Evolutionary conservation across 73 alveolate species (phyloP).

Genomic region (Stentor roeselii): DNA sequence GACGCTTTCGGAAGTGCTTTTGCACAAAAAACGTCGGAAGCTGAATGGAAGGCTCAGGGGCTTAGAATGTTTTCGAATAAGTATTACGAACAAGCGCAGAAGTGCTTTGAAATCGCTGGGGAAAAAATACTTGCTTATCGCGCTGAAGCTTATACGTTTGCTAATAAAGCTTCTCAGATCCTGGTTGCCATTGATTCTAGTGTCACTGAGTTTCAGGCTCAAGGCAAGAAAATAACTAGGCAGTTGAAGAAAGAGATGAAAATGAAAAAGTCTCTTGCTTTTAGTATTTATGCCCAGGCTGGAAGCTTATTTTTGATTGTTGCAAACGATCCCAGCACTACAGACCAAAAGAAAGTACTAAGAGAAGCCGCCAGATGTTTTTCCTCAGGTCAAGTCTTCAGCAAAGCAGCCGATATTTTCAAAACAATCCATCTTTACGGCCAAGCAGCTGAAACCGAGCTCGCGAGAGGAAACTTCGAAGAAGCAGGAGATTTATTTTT

Average conservation of each 20-base stretch:
- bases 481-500: conserved; percentile 42
- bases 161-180: conserved; percentile 56
- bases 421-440: conserved; percentile 29
- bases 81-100: conserved; percentile 69
- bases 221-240: conserved; percentile 34
- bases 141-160: conserved; percentile 56
- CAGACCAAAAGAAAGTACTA: not conserved
- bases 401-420: conserved; percentile 62
- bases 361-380: conserved; percentile 80
- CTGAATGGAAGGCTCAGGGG: conserved; percentile 76
- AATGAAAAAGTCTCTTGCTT: conserved; percentile 30
- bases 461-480: conserved; percentile 30
- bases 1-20: not conserved
- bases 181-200: conserved; percentile 23
- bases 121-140: conserved; percentile 50
- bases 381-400: conserved; percentile 62
- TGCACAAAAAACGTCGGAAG: conserved; percentile 36
- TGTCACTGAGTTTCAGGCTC: conserved; percentile 20
- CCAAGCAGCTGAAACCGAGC: conserved; percentile 76
- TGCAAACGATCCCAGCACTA: not conserved
- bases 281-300: conserved; percentile 42
- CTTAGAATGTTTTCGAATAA: conserved; percentile 67
- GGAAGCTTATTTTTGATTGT: conserved; percentile 55
- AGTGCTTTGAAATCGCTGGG: conserved; percentile 68
- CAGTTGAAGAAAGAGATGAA: conserved; percentile 26